Evolutionary conservation across 2,329 filamentous ascomycete genomes (phyloP), one percentile per base, ranked within the genome.

Genomic region (Metarhizium sp.): DNA sequence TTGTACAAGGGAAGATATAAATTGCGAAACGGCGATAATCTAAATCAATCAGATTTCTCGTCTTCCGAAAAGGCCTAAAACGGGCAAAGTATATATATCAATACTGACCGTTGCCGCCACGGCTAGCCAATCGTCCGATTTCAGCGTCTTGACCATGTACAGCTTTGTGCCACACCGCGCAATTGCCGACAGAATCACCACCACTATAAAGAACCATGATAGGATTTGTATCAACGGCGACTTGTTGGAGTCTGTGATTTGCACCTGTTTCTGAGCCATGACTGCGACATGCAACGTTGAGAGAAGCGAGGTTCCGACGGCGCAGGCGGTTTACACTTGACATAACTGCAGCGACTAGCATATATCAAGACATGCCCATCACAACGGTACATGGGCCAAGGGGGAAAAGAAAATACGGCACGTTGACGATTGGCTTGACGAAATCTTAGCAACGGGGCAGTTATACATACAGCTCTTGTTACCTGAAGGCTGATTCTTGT

Each of bases 201-300:
- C 60, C 42, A 66, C 64, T 4, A 66, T 54, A 20, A 67, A 67
- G 63, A 67, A 65, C 34, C 66, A 58, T 2, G 62, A 58, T 53
- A 67, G 55, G 42, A 67, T 64, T 51, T 66, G 60, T 14, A 67
- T 60, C 8, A 67, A 62, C 6, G 65, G 65, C 14, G 64, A 61
- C 59, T 67, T 67, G 63, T 67, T 63, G 20, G 47, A 57, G 55
- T 63, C 65, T 1, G 62, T 67, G 32, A 67, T 63, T 46, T 65
- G 46, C 36, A 58, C 55, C 8, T 65, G 64, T 43, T 56, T 10
- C 43, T 58, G 5, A 5, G 48, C 18, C 48, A 50, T 50, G 48
- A 18, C 14, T 50, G 34, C 18, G 34, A 50, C 14, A 40, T 11
- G 13, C 14, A 40, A 16, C 11, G 38, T 40, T 16, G 38, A 16